Evolutionary conservation across 2,329 filamentous ascomycete species (phyloP), one percentile per base, ranked within the genome.

Genomic region (Xylaria sp.): DNA sequence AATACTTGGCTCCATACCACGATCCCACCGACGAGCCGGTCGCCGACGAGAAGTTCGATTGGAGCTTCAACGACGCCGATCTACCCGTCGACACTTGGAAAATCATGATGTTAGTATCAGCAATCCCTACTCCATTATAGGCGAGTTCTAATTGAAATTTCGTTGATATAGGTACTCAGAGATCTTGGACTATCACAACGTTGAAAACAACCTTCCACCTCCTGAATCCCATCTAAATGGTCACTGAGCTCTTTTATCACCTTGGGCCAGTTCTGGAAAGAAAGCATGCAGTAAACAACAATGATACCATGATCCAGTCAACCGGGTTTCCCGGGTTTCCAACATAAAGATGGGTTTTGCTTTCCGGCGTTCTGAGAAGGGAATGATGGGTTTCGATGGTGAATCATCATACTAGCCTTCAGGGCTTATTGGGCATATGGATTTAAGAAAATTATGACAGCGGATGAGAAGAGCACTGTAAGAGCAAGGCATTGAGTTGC

Each of bases 11-110:
- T 10, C 95, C 95, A 7, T 99, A 99, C 84, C 96, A 99, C 82
- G 96, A 99, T 79, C 94, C 96, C 9, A 96, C 93, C 53, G 96
- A 99, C 78, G 96, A 99, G 85, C 96, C 96, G 1, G 90, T 94
- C 17, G 93, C 96, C 26, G 93, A 97, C 70, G 94, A 97, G 85
- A 97, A 97, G 84, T 99, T 99, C 77, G 96, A 99, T 80, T 99
- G 96, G 96, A 97, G 94, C 63, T 99, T 99, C 84, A 98, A 98
- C 81, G 96, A 99, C 76, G 96, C 95, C 57, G 96, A 99, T 79
- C 85, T 99, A 66, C 95, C 96, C 0, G 94, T 98, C 59, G 96
- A 99, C 79, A 97, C 94, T n/a, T 99, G 96, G 96, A 99, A 99
- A 85, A 97, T 99, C 80, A 99, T 98, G 96, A 99, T 99, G 96